Evolutionary conservation across 805 yeast species (phyloP).

Genomic region (Ogataea polymorpha): DNA sequence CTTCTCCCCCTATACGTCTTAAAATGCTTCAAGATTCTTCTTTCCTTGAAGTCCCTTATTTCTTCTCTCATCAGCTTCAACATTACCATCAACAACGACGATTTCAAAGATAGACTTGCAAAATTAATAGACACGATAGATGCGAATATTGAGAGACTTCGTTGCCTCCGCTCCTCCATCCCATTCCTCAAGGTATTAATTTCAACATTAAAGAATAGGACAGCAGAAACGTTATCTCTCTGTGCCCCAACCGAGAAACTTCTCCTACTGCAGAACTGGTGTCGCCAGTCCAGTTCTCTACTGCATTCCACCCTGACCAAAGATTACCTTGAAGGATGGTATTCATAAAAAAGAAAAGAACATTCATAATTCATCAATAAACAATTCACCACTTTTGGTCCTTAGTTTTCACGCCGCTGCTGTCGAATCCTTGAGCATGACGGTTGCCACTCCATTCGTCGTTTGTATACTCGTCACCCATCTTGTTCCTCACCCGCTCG

Average conservation of each 20-base stretch:
- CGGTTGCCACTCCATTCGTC: conserved; percentile 11
- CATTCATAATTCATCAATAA: conserved; percentile 1
- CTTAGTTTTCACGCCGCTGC: conserved; percentile 6
- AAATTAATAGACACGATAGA: conserved; percentile 24
- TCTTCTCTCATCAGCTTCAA: conserved; percentile 26
- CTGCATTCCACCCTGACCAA: conserved; percentile 15
- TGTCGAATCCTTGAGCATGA: conserved; percentile 11
- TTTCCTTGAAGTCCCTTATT: conserved; percentile 16
- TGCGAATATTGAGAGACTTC: conserved; percentile 17
- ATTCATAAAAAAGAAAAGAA: conserved; percentile 8
- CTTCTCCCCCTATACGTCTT: conserved; percentile 24
- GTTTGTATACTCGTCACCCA: conserved; percentile 10
- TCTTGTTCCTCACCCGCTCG: conserved; percentile 12
- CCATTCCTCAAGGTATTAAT: conserved; percentile 16
- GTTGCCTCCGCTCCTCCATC: conserved; percentile 19
- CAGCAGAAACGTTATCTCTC: conserved; percentile 7
- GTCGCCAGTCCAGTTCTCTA: conserved; percentile 17
- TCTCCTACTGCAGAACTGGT: conserved; percentile 20
- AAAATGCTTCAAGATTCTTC: conserved; percentile 27
- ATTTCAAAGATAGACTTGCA: conserved; percentile 23
- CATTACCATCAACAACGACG: conserved; percentile 15
- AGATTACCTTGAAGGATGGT: conserved; percentile 31
- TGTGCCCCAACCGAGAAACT: conserved; percentile 1
- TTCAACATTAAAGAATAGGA: conserved; percentile 6
- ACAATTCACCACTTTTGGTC: conserved; percentile 9